Base-by-base conservation (phyloP, 2,329 filamentous ascomycete species). In the Fusarium kyushuense region DNA sequence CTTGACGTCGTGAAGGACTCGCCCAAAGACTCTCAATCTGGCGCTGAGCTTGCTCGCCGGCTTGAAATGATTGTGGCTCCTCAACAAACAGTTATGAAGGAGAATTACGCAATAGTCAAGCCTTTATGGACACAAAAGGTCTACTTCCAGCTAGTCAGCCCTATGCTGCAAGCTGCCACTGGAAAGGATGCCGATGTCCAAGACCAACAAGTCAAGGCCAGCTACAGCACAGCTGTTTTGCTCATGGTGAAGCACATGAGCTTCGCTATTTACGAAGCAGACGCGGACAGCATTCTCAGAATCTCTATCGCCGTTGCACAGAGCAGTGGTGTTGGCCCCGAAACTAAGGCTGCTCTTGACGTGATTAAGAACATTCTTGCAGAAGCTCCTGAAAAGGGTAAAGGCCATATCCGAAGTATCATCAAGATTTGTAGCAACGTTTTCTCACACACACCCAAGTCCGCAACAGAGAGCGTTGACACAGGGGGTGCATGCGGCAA, bases 231-330 rank as follows among this genome's bases (percentile, higher is more conserved):
- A 29, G 82, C 80, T 4, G 79, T 84, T 8, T 78, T 89, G 7
- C 77, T 83, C 1, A 79, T 86, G 46, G 76, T 87, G 10, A 82
- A 80, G 62, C 81, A 86, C 71, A 80, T 87, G 58, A 76, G 76
- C 19, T 86, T 83, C 53, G 73, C 79, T 3, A 80, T 87, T 19
- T 89, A 86, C 72, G 81, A 86, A 42, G 81, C 83, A 17, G 86
- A 89, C 48, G 76, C 81, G 1, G 79, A 79, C 6, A 74, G 76
- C 32, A 78, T 88, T 8, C 76, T 86, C 5, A 81, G 84, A 11
- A 77, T 87, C 17, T 79, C 84, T 8, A 82, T 89, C 32, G 80
- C 80, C 0, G 79, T 82, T 0, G 76, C 86, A 8, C 79, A 80
- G 55, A 83, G 77, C 19, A 76, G 82, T 11, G 77, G 79, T 6